Base-by-base conservation (phyloP, 768 basidiomycete species). In the Podaxis carcinomalis region DNA sequence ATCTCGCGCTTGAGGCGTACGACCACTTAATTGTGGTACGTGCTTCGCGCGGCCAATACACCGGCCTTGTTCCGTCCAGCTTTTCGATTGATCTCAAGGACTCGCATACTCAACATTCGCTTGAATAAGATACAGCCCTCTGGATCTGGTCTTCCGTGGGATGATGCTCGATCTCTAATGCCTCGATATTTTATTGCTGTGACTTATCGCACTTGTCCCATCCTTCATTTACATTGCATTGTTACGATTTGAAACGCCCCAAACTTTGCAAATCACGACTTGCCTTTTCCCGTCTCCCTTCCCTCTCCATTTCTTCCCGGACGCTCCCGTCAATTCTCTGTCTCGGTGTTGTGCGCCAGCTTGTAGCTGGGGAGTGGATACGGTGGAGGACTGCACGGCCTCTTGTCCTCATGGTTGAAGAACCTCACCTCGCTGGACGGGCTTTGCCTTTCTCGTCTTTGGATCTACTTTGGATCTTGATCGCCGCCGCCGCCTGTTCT, bases 11-110 rank as follows among this genome's bases (percentile, higher is more conserved):
- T 72, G 84, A 83, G 81, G 82, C 81, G 86, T 51, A 87, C 86
- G 87, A 89, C 86, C 88, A 83, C 88, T 90, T 90, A 60, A 72
- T 68, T 90, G 89, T 82, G 88, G 88, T 88, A 78, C 84, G 87
- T 86, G 81, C 81, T 82, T 87, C 86, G 85, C 79, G 79, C 80
- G 76, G 86, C 88, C 88, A 75, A 91, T 70, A 89, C 90, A 87
- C 78, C 71, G 88, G 88, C 85, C 71, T 81, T 82, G 74, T 75
- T 72, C 65, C 64, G 69, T 73, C 69, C 66, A 64, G 66, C 69
- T 66, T 64, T 66, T 61, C 64, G 64, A 60, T 63, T 65, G 51
- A 57, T 67, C 67, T 70, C 73, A 65, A 70, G 69, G 66, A 63
- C 62, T 65, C 66, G 70, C 70, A 69, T 32, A 23, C 5, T 46